These are phyloP conservation scores for Ascochyta rabiei DNA, from an alignment of 2,329 filamentous ascomycete genomes.

Conservation along the genomic window DNA sequence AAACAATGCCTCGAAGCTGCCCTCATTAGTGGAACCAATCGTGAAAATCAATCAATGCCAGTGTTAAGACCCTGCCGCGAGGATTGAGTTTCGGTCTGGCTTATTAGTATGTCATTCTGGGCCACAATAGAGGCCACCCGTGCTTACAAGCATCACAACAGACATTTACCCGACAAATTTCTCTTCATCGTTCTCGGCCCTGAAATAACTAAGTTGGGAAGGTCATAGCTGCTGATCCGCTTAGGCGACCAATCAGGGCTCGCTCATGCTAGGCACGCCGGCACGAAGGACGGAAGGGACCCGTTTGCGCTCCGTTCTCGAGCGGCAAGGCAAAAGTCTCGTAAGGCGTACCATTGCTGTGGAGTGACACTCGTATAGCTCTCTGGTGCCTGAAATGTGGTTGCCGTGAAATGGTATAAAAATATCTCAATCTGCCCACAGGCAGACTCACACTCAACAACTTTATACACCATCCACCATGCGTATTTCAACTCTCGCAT, in stretches of 20 bases:
- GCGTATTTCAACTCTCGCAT: constrained; percentile 10
- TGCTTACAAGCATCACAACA: neutral
- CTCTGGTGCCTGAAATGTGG: constrained; percentile 7
- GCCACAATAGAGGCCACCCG: neutral
- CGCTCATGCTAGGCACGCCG: neutral
- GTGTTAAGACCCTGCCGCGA: too few relatives aligned
- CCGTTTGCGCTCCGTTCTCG: neutral
- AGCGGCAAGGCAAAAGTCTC: neutral
- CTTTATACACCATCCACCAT: neutral
- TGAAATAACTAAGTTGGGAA: neutral
- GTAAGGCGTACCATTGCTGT: constrained; percentile 20
- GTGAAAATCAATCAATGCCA: too few relatives aligned
- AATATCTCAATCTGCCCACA: neutral
- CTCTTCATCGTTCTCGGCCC: neutral
- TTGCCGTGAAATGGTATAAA: constrained; percentile 8
- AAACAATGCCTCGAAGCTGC: too few relatives aligned
- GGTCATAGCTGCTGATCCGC: neutral
- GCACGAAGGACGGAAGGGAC: neutral
- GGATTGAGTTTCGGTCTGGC: too few relatives aligned
- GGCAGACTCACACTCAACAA: too few relatives aligned
- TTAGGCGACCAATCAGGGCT: neutral
- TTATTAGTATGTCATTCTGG: neutral
- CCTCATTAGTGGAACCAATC: too few relatives aligned
- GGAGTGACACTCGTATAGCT: constrained; percentile 12
- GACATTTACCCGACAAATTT: too few relatives aligned